These are phyloP conservation scores for Ligustrum vulgare DNA, from an alignment of 257 asterid species.

Conservation along the genomic window DNA sequence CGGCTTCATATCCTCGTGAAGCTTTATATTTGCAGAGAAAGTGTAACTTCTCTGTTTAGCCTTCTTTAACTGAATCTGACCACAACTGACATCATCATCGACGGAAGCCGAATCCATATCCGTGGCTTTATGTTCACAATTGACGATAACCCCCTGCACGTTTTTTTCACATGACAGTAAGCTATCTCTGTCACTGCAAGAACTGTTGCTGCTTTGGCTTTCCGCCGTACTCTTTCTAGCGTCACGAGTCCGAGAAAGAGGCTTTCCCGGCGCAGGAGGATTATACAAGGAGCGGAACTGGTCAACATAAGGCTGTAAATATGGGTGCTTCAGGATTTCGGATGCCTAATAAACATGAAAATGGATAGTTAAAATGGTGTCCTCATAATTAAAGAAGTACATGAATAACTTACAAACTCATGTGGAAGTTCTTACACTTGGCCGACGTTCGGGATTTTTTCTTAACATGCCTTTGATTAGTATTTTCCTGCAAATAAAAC, in stretches of 20 bases:
- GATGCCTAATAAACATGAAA: slow-evolving; percentile 63
- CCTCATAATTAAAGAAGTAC: neutral
- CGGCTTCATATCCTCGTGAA: slow-evolving; percentile 39
- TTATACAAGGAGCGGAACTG: slow-evolving; percentile 65
- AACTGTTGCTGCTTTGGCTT: slow-evolving; percentile 89
- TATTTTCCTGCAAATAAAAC: slow-evolving; percentile 58
- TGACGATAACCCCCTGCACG: slow-evolving; percentile 25
- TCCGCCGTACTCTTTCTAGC: slow-evolving; percentile 62
- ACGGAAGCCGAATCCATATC: slow-evolving; percentile 41
- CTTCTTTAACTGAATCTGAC: slow-evolving; percentile 29
- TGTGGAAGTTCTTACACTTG: slow-evolving; percentile 61
- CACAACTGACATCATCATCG: slow-evolving; percentile 41
- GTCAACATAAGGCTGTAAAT: slow-evolving; percentile 77
- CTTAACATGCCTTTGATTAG: slow-evolving; percentile 95
- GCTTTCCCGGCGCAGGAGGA: slow-evolving; percentile 48
- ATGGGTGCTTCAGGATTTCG: slow-evolving; percentile 90
- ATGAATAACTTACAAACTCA: slow-evolving; percentile 10
- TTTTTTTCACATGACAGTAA: slow-evolving; percentile 55
- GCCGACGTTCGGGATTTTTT: slow-evolving; percentile 96
- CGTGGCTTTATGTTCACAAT: slow-evolving; percentile 42
- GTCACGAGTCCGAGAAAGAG: slow-evolving; percentile 34
- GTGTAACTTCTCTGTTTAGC: slow-evolving; percentile 32
- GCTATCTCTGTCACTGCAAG: slow-evolving; percentile 91
- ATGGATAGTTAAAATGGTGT: neutral
- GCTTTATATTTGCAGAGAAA: slow-evolving; percentile 29